Evolutionary conservation across 345 rosid species (phyloP).

Genomic region (Euphorbia peplus): DNA sequence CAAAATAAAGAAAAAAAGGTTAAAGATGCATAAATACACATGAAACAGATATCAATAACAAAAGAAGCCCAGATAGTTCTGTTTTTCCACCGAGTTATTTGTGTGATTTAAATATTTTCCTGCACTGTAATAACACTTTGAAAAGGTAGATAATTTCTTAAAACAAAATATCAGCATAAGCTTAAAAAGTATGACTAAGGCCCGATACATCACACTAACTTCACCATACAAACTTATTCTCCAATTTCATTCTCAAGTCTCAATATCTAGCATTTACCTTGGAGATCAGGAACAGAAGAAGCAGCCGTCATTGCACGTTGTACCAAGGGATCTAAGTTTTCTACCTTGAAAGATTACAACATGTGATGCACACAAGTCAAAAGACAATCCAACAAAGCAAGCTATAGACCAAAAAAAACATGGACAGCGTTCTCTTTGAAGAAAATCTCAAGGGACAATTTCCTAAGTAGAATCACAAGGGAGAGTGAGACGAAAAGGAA

Average conservation of each 20-base stretch:
- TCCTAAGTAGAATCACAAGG: not conserved
- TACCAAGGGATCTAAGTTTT: constrained; percentile 76
- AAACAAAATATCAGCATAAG: not conserved
- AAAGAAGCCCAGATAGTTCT: not conserved
- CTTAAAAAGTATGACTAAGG: not conserved
- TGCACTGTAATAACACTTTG: not conserved
- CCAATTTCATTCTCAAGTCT: constrained; percentile 2
- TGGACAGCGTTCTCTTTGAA: not conserved
- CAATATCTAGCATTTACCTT: constrained; percentile 42
- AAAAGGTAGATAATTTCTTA: not conserved
- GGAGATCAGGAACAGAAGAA: constrained; percentile 63
- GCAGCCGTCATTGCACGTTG: constrained; percentile 70
- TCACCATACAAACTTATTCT: not conserved
- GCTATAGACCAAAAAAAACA: not conserved
- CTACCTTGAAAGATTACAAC: constrained; percentile 42
- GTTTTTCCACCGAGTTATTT: not conserved
- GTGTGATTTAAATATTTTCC: not conserved
- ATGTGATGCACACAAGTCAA: not conserved
- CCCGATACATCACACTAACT: constrained; percentile 6
- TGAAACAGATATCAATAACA: not conserved
- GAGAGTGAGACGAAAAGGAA: not conserved
- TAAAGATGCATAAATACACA: not conserved
- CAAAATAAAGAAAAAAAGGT: not conserved
- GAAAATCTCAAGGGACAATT: not conserved
- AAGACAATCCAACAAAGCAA: not conserved